A percentile compares a stretch with the other conserved stretches of the same genome.
Evolutionary conservation across 2,329 filamentous ascomycete species (phyloP).

Genomic region (Talaromyces albobiverticillius): DNA sequence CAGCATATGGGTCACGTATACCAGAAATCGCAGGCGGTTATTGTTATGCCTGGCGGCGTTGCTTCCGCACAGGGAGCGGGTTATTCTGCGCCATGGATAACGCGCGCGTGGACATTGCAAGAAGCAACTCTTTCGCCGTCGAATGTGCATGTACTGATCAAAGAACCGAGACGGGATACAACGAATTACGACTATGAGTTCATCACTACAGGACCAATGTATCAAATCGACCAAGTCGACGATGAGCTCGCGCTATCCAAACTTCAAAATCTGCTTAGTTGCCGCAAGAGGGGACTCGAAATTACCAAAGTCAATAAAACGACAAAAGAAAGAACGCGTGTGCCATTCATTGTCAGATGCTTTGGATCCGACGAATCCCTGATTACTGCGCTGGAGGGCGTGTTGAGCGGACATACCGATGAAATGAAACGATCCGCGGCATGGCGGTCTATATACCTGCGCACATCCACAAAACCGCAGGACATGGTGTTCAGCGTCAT

Average conservation of each 20-base stretch:
- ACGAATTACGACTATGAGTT: slow-evolving; percentile 5
- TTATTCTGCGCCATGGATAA: slow-evolving; percentile 6
- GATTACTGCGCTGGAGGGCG: slow-evolving; percentile 8
- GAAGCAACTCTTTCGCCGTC: slow-evolving; percentile 5
- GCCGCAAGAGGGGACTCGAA: not conserved
- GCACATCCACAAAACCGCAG: slow-evolving; percentile 8
- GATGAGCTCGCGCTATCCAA: slow-evolving; percentile 1
- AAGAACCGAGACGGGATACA: not conserved
- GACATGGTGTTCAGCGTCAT: slow-evolving; percentile 12
- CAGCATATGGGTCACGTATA: slow-evolving; percentile 10
- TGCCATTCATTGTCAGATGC: slow-evolving; percentile 6
- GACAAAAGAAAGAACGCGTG: not conserved
- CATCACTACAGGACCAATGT: not conserved
- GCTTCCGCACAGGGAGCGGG: not conserved
- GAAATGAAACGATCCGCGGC: slow-evolving; percentile 9
- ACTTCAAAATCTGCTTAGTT: slow-evolving; percentile 7
- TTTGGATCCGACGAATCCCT: slow-evolving; percentile 3
- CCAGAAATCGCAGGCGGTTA: not conserved
- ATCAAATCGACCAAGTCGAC: slow-evolving; percentile 2
- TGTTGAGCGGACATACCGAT: slow-evolving; percentile 2
- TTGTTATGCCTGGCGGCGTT: slow-evolving; percentile 10
- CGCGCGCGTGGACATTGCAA: slow-evolving; percentile 11
- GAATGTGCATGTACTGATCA: slow-evolving; percentile 6
- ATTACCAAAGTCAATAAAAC: slow-evolving; percentile 2
- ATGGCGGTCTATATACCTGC: slow-evolving; percentile 6